Evolutionary conservation across 306 rosid species (phyloP), one percentile per base, ranked within the genome.

Genomic region (Glycine soja): DNA sequence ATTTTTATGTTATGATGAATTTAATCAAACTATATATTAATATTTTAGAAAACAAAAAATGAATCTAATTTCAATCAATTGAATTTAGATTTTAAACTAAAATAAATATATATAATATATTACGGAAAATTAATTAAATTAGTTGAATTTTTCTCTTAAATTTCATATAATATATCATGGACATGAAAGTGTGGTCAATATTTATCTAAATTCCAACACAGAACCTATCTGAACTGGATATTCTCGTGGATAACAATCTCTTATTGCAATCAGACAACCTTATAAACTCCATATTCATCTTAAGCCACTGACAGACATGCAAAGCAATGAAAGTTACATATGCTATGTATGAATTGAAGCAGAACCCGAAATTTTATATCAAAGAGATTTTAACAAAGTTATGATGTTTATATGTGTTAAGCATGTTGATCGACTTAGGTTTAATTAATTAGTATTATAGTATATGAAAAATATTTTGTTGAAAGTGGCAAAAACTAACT

Each of bases 181-280:
- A 53, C 3, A 3, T 2, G 30, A 56, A 30, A 32, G 8, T 45
- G 46, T 75, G 70, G 70, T 7, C 10, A 12, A 8, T 58, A 45
- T 58, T 75, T 43, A 11, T 18, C 30, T 38, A 61, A 76, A 46
- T 76, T 62, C 36, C 46, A 54, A 54, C 24, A 24, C 2, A 6
- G 14, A 61, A 56, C 34, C 2, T 30, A 24, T 61, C 4, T 36
- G 36, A 53, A 72, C n/a, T 34, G 50, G 47, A 72, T 14, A 12
- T 50, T 72, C 8, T 53, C 5, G 52, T 53, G 66, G 42, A 57
- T 66, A 11, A 59, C 50, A 58, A 24, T 76, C 36, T 18, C 58
- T 58, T 19, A 42, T 54, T 54, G 15, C 42, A 40, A 24, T 24
- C 30, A 24, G 30, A 0, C 30, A 24, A 24, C 30, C 30, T 24